Conservation (phyloP, 345 rosid species). For the Eucalyptus globulus region DNA sequence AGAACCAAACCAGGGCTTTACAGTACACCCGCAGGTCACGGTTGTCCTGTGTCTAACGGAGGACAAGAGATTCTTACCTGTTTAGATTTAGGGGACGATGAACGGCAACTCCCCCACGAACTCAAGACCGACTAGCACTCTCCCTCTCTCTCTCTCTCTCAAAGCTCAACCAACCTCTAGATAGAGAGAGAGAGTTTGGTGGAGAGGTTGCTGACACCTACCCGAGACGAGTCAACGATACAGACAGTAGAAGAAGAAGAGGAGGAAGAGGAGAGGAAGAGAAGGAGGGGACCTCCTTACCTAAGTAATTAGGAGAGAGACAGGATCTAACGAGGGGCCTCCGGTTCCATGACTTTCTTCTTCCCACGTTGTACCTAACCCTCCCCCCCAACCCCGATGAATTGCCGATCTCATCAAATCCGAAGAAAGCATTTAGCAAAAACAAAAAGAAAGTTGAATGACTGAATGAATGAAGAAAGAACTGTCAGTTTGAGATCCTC, state of each 20-base stretch:
- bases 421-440: background rate
- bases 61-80: background rate
- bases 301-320: background rate
- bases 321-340: background rate
- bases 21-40: background rate
- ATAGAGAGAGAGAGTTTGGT: background rate
- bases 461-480: background rate
- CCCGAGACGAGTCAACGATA: background rate
- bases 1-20: background rate
- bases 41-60: background rate
- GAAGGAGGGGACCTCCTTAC: background rate
- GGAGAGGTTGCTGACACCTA: background rate
- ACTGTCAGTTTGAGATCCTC: background rate
- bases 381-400: background rate
- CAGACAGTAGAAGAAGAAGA: background rate
- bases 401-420: background rate
- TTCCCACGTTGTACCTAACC: background rate
- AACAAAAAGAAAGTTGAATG: background rate
- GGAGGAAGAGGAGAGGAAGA: background rate
- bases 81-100: background rate
- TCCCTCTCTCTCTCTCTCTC: background rate
- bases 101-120: background rate
- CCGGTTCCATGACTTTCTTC: background rate
- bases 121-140: background rate
- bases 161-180: background rate